Evolutionary conservation across 148 eudicot genomes (phyloP).

Genomic region (Drosera capensis): DNA sequence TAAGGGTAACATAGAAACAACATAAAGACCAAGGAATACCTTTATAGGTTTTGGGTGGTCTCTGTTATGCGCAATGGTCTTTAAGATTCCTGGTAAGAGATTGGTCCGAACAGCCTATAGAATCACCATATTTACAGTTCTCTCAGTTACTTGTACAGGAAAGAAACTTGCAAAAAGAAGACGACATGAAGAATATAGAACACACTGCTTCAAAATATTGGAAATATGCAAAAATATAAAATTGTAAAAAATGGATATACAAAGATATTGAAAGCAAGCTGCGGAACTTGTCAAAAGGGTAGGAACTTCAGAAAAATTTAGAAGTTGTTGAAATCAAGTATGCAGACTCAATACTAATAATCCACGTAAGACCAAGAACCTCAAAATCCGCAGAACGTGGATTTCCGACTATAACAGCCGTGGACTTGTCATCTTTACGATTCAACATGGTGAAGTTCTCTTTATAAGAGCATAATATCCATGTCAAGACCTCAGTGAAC

Average conservation of each 20-base stretch:
- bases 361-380: constrained; percentile 28
- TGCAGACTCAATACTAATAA: neutral
- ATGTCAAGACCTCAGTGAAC: constrained; percentile 81
- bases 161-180: too few relatives aligned
- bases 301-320: too few relatives aligned
- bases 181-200: too few relatives aligned
- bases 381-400: constrained; percentile 97
- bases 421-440: constrained; percentile 60
- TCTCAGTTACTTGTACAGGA: too few relatives aligned
- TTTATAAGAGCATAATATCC: constrained; percentile 74
- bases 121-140: too few relatives aligned
- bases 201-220: too few relatives aligned
- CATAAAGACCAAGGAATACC: neutral
- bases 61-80: neutral
- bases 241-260: too few relatives aligned
- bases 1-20: neutral
- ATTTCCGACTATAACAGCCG: constrained; percentile 65
- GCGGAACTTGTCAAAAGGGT: too few relatives aligned
- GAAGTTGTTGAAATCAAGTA: neutral
- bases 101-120: constrained; percentile 6
- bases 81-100: neutral
- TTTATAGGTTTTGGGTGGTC: neutral
- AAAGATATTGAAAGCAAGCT: too few relatives aligned
- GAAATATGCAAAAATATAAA: too few relatives aligned
- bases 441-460: constrained; percentile 69